Evolutionary conservation across 2,329 filamentous ascomycete species (phyloP), one percentile per base, ranked within the genome.

Genomic region (Paecilomyces niveus): DNA sequence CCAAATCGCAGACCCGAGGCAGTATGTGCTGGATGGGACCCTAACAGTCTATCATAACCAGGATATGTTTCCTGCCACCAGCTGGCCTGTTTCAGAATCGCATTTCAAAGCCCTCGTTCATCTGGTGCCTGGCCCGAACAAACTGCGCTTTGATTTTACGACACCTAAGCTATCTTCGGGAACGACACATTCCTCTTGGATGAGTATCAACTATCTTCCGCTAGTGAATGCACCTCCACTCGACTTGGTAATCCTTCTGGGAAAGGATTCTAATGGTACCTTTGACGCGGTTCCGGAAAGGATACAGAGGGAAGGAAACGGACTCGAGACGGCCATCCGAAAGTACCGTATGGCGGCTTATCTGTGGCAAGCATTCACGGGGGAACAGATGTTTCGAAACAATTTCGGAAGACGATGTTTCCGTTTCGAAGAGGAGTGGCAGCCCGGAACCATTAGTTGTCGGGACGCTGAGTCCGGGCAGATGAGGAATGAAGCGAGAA

Each of bases 311-410:
- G 92, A 96, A 79, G 92, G 90, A 18, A 96, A 96, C 72, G 83
- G 83, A 1, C 71, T 97, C 35, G 87, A 92, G 10, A 85, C 85
- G 7, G 94, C 94, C 0, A 82, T 96, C 55, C 85, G 85, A 67
- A 99, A 99, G 72, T 97, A 94, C 71, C 85, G 92, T 62, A 97
- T 96, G 89, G 89, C 92, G 18, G 93, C 91, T 24, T 97, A 97
- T 71, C 80, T 97, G 13, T 97, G 94, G 92, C 94, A 99, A 72
- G 91, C 92, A 7, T 97, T 96, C 68, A 97, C 93, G 0, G 91
- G 90, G 6, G 94, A 99, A 72, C 92, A 97, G 72, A 97, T 97
- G 93, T 89, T 85, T 72, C 87, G 91, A 62, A 89, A 96, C 71
- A 89, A 88, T 61, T 85, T 97, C 64, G 92, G 92, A 9, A 84